phyloP scores from a whole-genome alignment of 129 eudicot species.

The Artemisia tridentata region DNA sequence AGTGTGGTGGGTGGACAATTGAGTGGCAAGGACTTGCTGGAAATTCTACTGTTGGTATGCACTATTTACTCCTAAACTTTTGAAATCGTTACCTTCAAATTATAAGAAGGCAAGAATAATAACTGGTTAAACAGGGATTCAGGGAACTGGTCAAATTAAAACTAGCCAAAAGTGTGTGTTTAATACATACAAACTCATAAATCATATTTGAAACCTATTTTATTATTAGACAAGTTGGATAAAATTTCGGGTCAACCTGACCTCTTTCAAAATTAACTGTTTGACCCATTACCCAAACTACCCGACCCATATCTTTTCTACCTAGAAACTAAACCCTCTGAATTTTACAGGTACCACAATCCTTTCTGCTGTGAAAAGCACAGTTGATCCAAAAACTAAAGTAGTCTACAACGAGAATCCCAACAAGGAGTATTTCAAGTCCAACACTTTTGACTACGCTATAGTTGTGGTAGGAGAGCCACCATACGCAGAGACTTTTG shows the following conservation, averaged over 20 bases:
- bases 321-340: not conserved
- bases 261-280: not conserved
- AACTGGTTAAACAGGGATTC: no score
- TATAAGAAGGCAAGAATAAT: no score
- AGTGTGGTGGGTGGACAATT: slow-evolving; percentile 83
- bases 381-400: slow-evolving; percentile 48
- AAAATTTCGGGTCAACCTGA: no score
- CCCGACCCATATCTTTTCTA: not conserved
- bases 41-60: slow-evolving; percentile 46
- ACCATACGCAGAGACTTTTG: slow-evolving; percentile 50
- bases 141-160: no score
- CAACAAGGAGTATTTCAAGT: slow-evolving; percentile 36
- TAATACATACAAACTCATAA: no score
- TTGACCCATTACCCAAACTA: not conserved
- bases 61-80: not conserved
- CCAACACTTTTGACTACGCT: slow-evolving; percentile 45
- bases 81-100: no score
- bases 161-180: no score
- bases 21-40: slow-evolving; percentile 68
- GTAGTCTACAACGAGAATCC: slow-evolving; percentile 55
- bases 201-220: no score
- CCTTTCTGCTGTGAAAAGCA: slow-evolving; percentile 44
- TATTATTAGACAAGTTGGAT: no score
- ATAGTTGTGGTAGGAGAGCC: slow-evolving; percentile 66
- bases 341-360: slow-evolving; percentile 57